Evolutionary conservation across 148 eudicot genomes (phyloP), one percentile per base, ranked within the genome.

Genomic region (Cornus controversa): DNA sequence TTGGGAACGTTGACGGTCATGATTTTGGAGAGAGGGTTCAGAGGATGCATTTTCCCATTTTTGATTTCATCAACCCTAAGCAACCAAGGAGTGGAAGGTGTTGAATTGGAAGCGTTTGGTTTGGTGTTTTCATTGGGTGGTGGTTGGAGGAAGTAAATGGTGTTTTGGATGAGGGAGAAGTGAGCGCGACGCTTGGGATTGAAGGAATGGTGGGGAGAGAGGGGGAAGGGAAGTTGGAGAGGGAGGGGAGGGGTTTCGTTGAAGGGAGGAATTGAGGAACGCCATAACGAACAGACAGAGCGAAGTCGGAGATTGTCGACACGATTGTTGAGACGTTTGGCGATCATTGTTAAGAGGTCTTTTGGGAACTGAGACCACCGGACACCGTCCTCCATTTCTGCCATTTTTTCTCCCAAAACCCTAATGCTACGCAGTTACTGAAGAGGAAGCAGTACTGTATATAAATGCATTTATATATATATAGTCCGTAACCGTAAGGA

Each of bases 231-330:
- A 8, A 68, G 45, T 20, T 8, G 20, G 24, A 68, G 71, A 68
- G 26, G 24, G 22, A 34, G 22, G n/a, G 45, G 9, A 26, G 69
- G 69, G 69, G 47, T 28, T 11, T 66, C 6, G 20, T 28, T 66
- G 36, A 28, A 66, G 69, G 37, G 69, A 66, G 36, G 69, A 29
- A 66, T 28, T 4, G 69, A 66, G 29, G 69, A 66, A 14, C 69
- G 34, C 69, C 69, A 66, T 66, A 10, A 11, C 2, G 4, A 25
- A 28, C 69, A 66, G 36, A 66, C 36, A 37, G 69, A 28, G 34
- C 69, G 69, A 66, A 66, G 69, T 2, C 69, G 69, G 31, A 67
- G 70, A 8, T 20, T 67, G 23, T 67, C 70, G 20, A 28, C 6
- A 15, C 1, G 0, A 34, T 23, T 20, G 25, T 9, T 67, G 69